phyloP scores from a whole-genome alignment of 1,284 basidiomycete genomes.

The Ceratobasidium sp. region DNA sequence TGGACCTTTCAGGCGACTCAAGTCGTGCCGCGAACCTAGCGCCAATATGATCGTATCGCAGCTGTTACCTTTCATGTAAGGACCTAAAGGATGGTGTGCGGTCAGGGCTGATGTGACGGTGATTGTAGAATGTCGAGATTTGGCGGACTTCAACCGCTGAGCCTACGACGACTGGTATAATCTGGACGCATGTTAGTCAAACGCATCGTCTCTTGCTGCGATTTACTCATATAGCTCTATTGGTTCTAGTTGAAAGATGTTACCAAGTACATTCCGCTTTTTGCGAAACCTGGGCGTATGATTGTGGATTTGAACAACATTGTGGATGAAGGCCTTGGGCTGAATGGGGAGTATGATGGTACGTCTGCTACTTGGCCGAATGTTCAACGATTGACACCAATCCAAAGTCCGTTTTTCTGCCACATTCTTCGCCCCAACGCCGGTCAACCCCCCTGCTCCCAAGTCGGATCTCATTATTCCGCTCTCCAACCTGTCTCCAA shows the following conservation, averaged over 20 bases:
- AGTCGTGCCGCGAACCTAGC: constrained; percentile 53
- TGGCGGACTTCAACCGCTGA: constrained; percentile 86
- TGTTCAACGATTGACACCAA: background rate
- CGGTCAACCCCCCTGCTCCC: constrained; percentile 66
- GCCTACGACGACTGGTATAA: constrained; percentile 75
- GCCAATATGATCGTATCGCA: constrained; percentile 79
- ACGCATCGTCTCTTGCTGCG: background rate
- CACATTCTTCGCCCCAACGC: constrained; percentile 75
- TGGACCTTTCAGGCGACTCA: constrained; percentile 12
- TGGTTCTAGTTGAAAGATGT: constrained; percentile 67
- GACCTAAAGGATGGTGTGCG: background rate
- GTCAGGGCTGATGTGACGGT: background rate
- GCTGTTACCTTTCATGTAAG: constrained; percentile 72
- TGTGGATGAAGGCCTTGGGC: constrained; percentile 61
- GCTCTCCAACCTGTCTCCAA: constrained; percentile 71
- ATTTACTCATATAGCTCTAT: background rate
- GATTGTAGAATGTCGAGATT: constrained; percentile 57
- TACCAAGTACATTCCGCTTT: constrained; percentile 76
- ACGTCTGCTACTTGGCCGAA: constrained; percentile 48
- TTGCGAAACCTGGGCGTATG: constrained; percentile 72
- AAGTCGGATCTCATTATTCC: constrained; percentile 75
- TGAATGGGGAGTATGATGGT: constrained; percentile 79
- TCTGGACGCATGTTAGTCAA: constrained; percentile 74
- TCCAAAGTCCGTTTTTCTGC: constrained; percentile 72
- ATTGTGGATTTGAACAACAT: constrained; percentile 80